Conservation (phyloP, 192 early-diverging fungal species). For the Gryganskiella cystojenkinii region DNA sequence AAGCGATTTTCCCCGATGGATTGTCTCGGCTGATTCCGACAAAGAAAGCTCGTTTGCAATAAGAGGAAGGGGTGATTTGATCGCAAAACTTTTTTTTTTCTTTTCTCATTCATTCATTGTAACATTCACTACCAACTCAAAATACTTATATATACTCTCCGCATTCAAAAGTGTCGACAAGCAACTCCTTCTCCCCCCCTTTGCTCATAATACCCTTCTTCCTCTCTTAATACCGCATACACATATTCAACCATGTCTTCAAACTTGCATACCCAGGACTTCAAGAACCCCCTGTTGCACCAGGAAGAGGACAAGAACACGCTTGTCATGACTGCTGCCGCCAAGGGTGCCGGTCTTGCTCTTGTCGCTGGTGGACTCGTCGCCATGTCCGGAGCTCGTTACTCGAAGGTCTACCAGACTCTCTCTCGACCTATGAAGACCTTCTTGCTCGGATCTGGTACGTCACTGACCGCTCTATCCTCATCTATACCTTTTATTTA, state of each 20-base stretch:
- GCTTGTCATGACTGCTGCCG: conserved; percentile 29
- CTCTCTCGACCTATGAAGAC: conserved; percentile 42
- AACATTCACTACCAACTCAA: neutral
- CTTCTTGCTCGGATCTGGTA: conserved; percentile 49
- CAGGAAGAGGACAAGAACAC: conserved; percentile 20
- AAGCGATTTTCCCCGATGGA: too few species aligned
- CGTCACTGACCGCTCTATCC: neutral
- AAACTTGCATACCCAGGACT: conserved; percentile 2
- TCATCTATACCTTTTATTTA: neutral
- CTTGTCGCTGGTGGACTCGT: conserved; percentile 35
- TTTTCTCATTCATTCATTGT: neutral
- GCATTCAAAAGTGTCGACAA: conserved; percentile 5
- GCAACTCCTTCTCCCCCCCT: neutral
- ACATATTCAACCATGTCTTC: neutral
- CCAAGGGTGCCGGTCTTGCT: conserved; percentile 50
- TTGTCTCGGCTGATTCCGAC: too few species aligned
- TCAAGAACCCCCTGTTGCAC: conserved; percentile 8
- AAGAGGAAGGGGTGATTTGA: neutral
- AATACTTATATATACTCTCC: neutral
- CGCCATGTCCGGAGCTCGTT: conserved; percentile 36
- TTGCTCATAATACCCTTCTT: neutral
- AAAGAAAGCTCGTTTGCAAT: neutral
- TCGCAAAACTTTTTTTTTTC: conserved; percentile 12
- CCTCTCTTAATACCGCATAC: neutral
- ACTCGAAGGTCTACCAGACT: conserved; percentile 34